These are phyloP conservation scores for Colletotrichum simmondsii DNA, from an alignment of 2,329 filamentous ascomycete species.

Conservation along the genomic window DNA sequence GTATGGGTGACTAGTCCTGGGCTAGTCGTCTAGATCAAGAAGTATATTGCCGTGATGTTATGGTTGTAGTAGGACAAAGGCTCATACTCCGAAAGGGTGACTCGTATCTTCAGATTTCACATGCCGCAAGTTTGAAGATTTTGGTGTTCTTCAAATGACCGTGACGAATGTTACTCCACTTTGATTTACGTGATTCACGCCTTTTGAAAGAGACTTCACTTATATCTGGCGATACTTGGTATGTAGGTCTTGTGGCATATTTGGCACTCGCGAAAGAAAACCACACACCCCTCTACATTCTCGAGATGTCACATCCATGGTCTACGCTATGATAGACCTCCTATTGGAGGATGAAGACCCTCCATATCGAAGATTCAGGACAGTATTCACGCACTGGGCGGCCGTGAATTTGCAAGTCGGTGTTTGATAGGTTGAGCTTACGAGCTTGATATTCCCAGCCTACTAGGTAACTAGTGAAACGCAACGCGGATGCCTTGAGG, in stretches of 20 bases:
- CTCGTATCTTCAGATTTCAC: not conserved
- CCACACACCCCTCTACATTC: not conserved
- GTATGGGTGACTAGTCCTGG: not conserved
- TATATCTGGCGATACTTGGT: fast-evolving
- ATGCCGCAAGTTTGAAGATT: fast-evolving
- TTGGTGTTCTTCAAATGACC: fast-evolving
- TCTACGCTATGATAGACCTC: fast-evolving
- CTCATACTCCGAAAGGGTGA: not conserved
- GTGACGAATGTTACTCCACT: not conserved
- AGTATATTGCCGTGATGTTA: no score
- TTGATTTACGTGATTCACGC: not conserved
- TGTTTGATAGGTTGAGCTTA: not conserved
- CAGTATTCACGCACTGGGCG: not conserved
- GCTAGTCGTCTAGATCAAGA: not conserved
- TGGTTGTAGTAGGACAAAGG: no score
- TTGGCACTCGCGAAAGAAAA: fast-evolving
- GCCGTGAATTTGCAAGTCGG: not conserved
- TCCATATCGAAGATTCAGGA: not conserved
- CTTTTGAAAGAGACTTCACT: not conserved
- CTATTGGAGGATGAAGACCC: not conserved
- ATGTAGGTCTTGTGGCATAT: no score
- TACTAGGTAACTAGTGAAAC: no score
- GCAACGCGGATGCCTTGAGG: not conserved
- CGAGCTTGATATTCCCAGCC: not conserved
- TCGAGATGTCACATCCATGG: not conserved